phyloP scores from a whole-genome alignment of 192 early-diverging fungal genomes.

The Coemansia sp. region DNA sequence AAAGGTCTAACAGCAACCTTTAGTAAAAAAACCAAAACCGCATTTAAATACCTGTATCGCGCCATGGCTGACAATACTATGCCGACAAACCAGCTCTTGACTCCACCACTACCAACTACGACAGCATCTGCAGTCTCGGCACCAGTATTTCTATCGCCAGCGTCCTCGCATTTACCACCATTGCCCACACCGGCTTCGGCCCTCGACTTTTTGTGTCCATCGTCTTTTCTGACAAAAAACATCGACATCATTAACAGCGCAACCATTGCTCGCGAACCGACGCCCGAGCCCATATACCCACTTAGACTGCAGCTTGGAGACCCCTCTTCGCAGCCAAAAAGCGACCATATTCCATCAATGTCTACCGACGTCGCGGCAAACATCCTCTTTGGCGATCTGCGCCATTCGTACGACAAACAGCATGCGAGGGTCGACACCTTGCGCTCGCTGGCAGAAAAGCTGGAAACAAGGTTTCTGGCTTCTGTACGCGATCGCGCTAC shows the following conservation, averaged over 20 bases:
- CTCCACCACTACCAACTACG: not conserved
- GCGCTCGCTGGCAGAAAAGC: conserved; percentile 12
- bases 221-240: not conserved
- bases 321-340: not conserved
- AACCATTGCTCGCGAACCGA: conserved; percentile 3
- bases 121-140: not conserved
- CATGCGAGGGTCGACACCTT: conserved; percentile 25
- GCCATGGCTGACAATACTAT: conserved; percentile 4
- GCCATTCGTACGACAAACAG: conserved; percentile 41
- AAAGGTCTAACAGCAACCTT: not conserved
- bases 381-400: conserved; percentile 44
- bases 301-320: conserved; percentile 12
- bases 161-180: not conserved
- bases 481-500: conserved; percentile 45
- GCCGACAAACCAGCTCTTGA: not conserved
- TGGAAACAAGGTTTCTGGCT: conserved; percentile 36
- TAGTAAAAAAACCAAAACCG: not conserved
- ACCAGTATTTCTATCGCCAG: not conserved
- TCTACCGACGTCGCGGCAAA: conserved; percentile 40
- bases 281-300: conserved; percentile 13
- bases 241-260: conserved; percentile 3
- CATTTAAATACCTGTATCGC: not conserved
- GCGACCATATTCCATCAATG: conserved; percentile 13
- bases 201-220: conserved; percentile 3
- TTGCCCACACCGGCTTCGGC: not conserved